Evolutionary conservation across 2,329 filamentous ascomycete genomes (phyloP).

Genomic region (Cytospora paraplurivora): DNA sequence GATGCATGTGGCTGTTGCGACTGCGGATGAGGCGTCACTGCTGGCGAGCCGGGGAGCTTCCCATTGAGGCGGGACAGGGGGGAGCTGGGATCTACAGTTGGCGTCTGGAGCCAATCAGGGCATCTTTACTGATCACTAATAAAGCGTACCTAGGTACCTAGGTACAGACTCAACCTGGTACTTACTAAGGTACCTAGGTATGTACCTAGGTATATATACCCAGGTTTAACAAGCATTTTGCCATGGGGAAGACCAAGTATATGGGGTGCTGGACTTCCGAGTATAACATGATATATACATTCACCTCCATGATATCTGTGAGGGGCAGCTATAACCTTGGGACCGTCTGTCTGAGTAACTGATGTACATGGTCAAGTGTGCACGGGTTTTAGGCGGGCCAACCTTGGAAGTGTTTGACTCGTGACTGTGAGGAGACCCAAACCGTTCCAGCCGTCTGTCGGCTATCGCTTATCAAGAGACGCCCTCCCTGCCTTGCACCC

Average conservation of each 20-base stretch:
- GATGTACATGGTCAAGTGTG: too few relatives aligned
- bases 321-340: too few relatives aligned
- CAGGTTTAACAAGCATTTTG: too few relatives aligned
- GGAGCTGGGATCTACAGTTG: conserved; percentile 16
- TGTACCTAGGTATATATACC: too few relatives aligned
- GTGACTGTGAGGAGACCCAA: too few relatives aligned
- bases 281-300: too few relatives aligned
- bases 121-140: background rate
- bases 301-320: too few relatives aligned
- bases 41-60: conserved; percentile 19
- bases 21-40: conserved; percentile 17
- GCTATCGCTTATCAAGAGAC: background rate
- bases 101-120: background rate
- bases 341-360: too few relatives aligned
- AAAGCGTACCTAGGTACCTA: background rate
- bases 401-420: too few relatives aligned
- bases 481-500: background rate
- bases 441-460: background rate
- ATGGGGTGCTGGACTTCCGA: too few relatives aligned
- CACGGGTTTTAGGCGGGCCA: too few relatives aligned
- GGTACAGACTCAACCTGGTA: background rate
- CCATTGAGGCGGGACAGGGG: conserved; percentile 5
- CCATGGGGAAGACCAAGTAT: too few relatives aligned
- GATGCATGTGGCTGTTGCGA: conserved; percentile 8
- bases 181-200: background rate